Evolutionary conservation across 169 alveolate species (phyloP).

Genomic region (Babesia ovis): DNA sequence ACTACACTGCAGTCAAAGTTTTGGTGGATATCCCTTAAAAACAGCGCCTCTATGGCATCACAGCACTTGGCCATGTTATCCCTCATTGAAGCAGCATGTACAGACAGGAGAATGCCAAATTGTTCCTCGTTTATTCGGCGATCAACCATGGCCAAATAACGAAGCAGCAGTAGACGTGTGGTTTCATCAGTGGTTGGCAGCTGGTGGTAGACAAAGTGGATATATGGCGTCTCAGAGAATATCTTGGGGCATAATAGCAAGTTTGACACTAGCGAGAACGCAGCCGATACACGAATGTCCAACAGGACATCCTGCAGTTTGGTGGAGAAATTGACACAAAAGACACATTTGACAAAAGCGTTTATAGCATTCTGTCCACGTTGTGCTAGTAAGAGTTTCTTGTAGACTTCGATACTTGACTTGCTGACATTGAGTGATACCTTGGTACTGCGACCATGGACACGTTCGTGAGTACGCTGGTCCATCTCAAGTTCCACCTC

Average conservation of each 20-base stretch:
- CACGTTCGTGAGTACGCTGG: constrained; percentile 44
- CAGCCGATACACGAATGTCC: constrained; percentile 46
- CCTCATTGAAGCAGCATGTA: constrained; percentile 5
- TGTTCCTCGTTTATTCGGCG: constrained; percentile 8
- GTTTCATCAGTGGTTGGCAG: constrained; percentile 17
- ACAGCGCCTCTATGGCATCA: constrained; percentile 10
- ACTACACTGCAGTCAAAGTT: constrained; percentile 22
- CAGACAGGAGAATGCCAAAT: constrained; percentile 14
- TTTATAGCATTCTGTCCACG: constrained; percentile 11
- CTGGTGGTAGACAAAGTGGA: constrained; percentile 1
- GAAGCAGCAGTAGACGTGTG: constrained; percentile 32
- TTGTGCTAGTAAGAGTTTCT: constrained; percentile 42
- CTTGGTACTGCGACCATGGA: constrained; percentile 23
- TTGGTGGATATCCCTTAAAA: constrained; percentile 15
- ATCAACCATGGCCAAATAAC: constrained; percentile 9
- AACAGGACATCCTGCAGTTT: constrained; percentile 42
- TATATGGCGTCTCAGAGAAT: constrained; percentile 8
- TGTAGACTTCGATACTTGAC: constrained; percentile 57
- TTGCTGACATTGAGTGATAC: not conserved
- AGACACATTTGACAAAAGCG: constrained; percentile 27
- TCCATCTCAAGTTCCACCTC: constrained; percentile 58
- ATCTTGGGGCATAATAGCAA: constrained; percentile 11
- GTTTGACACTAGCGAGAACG: constrained; percentile 16
- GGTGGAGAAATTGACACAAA: constrained; percentile 39
- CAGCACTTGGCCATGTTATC: not conserved